Evolutionary conservation across 2,329 filamentous ascomycete genomes (phyloP).

Genomic region (Trichophyton schoenleinii): DNA sequence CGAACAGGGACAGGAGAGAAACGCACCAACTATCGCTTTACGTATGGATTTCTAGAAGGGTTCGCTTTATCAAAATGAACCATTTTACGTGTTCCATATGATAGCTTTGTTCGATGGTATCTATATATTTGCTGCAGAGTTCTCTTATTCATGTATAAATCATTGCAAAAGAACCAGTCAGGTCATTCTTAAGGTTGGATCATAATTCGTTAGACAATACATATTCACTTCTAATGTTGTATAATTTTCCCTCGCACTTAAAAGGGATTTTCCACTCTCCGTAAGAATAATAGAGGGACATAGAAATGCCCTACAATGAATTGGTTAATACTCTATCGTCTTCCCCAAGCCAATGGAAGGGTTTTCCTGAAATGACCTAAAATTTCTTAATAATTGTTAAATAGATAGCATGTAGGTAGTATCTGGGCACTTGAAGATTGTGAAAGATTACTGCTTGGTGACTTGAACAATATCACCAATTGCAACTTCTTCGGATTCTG

Average conservation of each 20-base stretch:
- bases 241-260: background rate
- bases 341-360: too few species aligned
- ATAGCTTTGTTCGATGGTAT: too few species aligned
- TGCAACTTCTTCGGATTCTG: background rate
- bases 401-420: background rate
- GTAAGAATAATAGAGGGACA: too few species aligned
- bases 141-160: background rate
- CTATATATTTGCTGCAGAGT: too few species aligned
- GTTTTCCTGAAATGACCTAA: background rate
- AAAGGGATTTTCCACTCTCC: too few species aligned
- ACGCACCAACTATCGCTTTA: constrained; percentile 69
- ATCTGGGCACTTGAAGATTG: background rate
- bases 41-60: constrained; percentile 72
- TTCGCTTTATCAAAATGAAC: background rate
- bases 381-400: background rate
- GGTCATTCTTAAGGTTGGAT: background rate
- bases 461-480: constrained; percentile 3
- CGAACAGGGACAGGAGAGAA: constrained; percentile 39
- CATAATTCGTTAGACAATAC: background rate
- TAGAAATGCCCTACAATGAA: too few species aligned
- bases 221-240: background rate
- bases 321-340: too few species aligned
- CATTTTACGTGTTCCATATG: background rate
- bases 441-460: background rate
- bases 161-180: background rate